A percentile compares a stretch with the other conserved stretches of the same genome.
These are phyloP conservation scores for Cystobasidiaceae sp. DNA, from an alignment of 1,284 basidiomycete species.

Conservation along the genomic window DNA sequence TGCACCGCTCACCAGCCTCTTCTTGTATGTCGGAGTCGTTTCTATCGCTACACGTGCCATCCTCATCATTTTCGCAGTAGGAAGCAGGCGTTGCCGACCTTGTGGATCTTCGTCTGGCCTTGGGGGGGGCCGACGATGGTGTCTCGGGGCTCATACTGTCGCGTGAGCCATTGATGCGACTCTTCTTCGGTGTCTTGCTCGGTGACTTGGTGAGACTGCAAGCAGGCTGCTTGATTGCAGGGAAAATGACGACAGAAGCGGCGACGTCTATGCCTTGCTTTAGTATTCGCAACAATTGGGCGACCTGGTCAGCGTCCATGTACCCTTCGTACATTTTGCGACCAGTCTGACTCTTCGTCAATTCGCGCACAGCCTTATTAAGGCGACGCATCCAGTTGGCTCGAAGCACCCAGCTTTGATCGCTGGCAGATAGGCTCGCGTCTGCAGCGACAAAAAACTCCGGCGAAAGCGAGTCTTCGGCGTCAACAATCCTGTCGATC, in stretches of 20 bases:
- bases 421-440: too few relatives aligned
- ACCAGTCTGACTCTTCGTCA: constrained; percentile 7
- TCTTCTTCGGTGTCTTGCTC: not conserved
- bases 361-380: not conserved
- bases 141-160: too few relatives aligned
- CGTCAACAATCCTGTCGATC: not conserved
- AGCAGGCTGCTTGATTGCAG: not conserved
- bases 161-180: too few relatives aligned
- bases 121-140: too few relatives aligned
- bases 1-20: too few relatives aligned
- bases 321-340: not conserved
- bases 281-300: not conserved
- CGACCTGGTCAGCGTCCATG: not conserved
- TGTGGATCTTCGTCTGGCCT: not conserved
- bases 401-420: not conserved
- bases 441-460: not conserved
- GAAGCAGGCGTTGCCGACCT: constrained; percentile 7
- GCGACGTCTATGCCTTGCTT: not conserved
- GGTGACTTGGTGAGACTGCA: not conserved
- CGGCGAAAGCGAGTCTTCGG: not conserved
- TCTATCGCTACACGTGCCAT: not conserved
- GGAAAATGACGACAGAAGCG: not conserved
- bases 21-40: not conserved
- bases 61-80: constrained; percentile 1
- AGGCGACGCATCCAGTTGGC: not conserved